phyloP scores from a whole-genome alignment of 176 grass and related monocot genomes.

The Coix lacrymajobi region DNA sequence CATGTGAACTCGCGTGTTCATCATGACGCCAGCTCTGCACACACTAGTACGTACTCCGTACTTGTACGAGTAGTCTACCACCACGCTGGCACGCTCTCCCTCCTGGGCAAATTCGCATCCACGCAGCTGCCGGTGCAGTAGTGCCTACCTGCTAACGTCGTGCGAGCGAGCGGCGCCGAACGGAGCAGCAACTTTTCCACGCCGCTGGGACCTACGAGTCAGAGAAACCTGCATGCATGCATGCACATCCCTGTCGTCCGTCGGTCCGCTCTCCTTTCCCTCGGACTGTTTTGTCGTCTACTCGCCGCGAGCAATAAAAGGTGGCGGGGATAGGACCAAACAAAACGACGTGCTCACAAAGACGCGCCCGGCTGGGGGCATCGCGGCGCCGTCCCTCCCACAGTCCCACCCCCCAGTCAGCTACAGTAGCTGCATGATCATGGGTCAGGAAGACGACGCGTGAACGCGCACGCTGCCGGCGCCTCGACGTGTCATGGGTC shows the following conservation, averaged over 20 bases:
- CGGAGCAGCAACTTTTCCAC: not conserved
- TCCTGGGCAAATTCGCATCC: not conserved
- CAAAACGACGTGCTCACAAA: not conserved
- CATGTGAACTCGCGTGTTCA: not conserved
- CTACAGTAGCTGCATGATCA: fast-evolving
- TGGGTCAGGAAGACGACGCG: not conserved
- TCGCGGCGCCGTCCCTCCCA: not conserved
- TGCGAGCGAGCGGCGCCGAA: slow-evolving; percentile 8
- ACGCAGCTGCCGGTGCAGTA: not conserved
- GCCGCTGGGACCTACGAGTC: not conserved
- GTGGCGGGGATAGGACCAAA: no score
- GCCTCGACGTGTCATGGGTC: not conserved
- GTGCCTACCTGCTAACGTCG: not conserved
- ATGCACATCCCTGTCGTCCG: not conserved
- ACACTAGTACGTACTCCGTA: not conserved
- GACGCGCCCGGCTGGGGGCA: no score
- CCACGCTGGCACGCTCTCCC: no score
- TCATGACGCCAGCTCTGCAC: slow-evolving; percentile 26
- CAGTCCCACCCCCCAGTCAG: not conserved
- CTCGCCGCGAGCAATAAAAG: slow-evolving; percentile 26
- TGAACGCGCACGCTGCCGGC: not conserved
- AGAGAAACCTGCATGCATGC: not conserved
- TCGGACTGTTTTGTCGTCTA: not conserved
- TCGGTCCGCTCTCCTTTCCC: not conserved
- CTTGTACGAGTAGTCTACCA: no score